Evolutionary conservation across 768 basidiomycete species (phyloP), one percentile per base, ranked within the genome.

Genomic region (Postia placenta): DNA sequence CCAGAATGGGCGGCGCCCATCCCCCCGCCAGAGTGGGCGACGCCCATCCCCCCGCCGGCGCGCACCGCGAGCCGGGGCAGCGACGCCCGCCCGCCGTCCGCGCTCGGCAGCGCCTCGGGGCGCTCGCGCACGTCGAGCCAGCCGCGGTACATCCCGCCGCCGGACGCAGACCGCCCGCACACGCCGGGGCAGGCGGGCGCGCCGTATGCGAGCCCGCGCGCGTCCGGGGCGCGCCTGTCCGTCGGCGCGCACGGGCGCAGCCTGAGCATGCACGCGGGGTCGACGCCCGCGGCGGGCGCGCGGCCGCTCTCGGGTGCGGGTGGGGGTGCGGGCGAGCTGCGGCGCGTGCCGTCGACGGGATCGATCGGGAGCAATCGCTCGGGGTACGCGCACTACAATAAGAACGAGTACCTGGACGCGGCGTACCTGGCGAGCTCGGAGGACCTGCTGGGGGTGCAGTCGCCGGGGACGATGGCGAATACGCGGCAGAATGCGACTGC

Each of bases 221-320:
- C 64, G 50, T 38, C 58, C 14, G 33, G 56, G 2, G 57, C 62
- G 12, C 58, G 57, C 11, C 25, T 55, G 15, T 57, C 60, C 7
- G n/a, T n/a, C n/a, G n/a, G n/a, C n/a, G 63, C 49, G 15, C 59
- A 58, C 43, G 47, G 55, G 19, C 60, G 60, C 20, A 60, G 57
- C 53, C 48, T 62, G n/a, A 63, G 64, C 54, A 27, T 63, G 40
- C 54, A 62, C 53, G 64, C 64, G 14, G 62, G 60, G 19, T 56
- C 53, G 26, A 65, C 64, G 7, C 64, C 62, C 11, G 54, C 53
- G 12, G 47, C 40, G 47, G n/a, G 53, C 14, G 35, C 47, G 5
- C 59, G 57, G 5, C 58, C 57, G 17, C 55, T 64, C 11, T 60
- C 59, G 9, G 42, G 33, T 33, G 39, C 42, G 24, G 14, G 40